Base-by-base conservation (phyloP, 345 rosid species). In the Citrus mangshanensis region DNA sequence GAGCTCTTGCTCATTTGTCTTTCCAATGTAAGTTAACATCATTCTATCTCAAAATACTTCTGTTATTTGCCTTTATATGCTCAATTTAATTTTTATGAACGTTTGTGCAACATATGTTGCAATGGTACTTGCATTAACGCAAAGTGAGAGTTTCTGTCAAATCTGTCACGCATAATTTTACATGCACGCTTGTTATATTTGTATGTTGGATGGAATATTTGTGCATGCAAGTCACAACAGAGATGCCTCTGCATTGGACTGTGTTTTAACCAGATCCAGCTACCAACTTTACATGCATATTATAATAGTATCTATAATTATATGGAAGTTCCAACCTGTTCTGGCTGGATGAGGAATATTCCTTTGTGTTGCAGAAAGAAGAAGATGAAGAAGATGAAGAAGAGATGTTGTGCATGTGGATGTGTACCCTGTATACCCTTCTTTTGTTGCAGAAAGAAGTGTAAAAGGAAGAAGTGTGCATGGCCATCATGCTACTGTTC, bases 21-120 rank as follows among this genome's bases (percentile, higher is more conserved):
- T 90, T 80, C 90, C 95, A 35, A 56, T 86, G 97, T 91, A 86
- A 80, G 92, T 80, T n/a, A 13, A 38, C 71, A 2, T 58, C 30
- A 9, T 65, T 68, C 65, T 18, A 24, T 19, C 46, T 80, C 18
- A 56, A 30, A 63, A 63, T 19, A 40, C 37, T 70, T 63, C 6
- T 54, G 51, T 22, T 59, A 10, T 55, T 69, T 63, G 40, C 51
- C 51, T 34, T 9, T 58, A 69, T 55, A 24, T 58, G 25, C 61
- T 76, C 64, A 28, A 3, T 30, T 61, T 7, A 32, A 10, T 34
- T 71, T 9, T 75, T 46, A 14, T 38, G 18, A 22, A 66, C 27
- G 34, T 51, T 51, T 28, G 40, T 74, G 37, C 78, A 77, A 32
- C 58, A 28, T 49, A 38, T 63, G 30, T 56, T 28, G 25, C 40